Evolutionary conservation across 1,284 basidiomycete species (phyloP).

Genomic region (Apiotrichum porosum): DNA sequence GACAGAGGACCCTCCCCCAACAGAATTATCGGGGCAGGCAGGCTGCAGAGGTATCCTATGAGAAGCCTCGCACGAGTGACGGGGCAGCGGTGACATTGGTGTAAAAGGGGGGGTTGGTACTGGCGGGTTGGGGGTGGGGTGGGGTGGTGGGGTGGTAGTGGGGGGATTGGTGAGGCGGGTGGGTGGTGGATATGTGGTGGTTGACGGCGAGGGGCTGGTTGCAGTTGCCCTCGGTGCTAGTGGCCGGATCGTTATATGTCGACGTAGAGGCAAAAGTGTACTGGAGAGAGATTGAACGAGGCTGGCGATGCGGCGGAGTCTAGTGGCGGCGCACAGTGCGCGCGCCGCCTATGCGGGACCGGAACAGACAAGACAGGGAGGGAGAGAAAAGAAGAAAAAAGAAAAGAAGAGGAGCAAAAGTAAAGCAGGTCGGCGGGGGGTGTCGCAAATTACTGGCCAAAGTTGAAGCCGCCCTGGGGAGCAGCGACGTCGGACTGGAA

Average conservation of each 20-base stretch:
- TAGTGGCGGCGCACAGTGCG: slow-evolving; percentile 10
- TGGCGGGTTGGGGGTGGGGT: too few relatives aligned
- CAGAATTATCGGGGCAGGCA: too few relatives aligned
- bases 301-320: slow-evolving; percentile 11
- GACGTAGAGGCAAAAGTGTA: slow-evolving; percentile 7
- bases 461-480: slow-evolving; percentile 92
- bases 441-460: slow-evolving; percentile 42
- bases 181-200: background rate
- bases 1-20: too few relatives aligned
- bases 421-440: background rate
- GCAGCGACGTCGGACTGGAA: slow-evolving; percentile 63
- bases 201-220: slow-evolving; percentile 10
- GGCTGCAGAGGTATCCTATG: too few relatives aligned
- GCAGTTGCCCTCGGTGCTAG: slow-evolving; percentile 16
- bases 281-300: slow-evolving; percentile 4
- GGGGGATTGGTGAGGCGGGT: background rate
- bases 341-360: slow-evolving; percentile 8
- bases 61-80: too few relatives aligned
- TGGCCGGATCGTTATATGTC: slow-evolving; percentile 16
- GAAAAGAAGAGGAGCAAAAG: background rate
- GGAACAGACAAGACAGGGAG: background rate
- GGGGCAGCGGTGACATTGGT: too few relatives aligned
- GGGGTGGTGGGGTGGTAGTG: too few relatives aligned
- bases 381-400: background rate
- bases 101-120: too few relatives aligned